These are phyloP conservation scores for Ceratorhiza oryzae-sativae DNA, from an alignment of 1,284 basidiomycete species.

Conservation along the genomic window DNA sequence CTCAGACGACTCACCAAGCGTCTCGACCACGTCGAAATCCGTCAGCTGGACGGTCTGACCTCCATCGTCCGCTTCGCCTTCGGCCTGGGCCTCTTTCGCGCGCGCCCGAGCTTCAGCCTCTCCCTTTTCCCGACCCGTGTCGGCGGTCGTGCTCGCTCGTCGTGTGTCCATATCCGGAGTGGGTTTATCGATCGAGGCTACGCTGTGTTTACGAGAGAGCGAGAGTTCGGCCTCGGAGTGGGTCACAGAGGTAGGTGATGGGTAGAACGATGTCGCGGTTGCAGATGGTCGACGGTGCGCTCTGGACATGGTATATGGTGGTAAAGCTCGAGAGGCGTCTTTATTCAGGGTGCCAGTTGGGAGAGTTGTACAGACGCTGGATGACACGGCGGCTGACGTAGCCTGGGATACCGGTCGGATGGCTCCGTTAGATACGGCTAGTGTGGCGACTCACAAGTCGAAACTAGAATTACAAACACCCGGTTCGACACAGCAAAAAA, in stretches of 20 bases:
- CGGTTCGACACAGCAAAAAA: background rate
- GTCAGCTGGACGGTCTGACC: conserved; percentile 60
- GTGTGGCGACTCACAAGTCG: background rate
- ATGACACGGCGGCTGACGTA: no score
- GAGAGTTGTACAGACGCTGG: no score
- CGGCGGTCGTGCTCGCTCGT: conserved; percentile 19
- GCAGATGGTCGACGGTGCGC: background rate
- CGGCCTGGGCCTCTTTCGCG: conserved; percentile 11
- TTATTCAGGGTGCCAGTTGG: no score
- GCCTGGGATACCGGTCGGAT: background rate
- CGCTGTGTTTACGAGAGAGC: conserved; percentile 6
- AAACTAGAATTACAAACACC: background rate
- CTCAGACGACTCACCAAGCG: conserved; percentile 64
- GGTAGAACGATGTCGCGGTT: conserved; percentile 19
- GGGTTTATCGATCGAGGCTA: background rate
- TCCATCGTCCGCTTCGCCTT: conserved; percentile 20
- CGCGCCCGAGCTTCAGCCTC: conserved; percentile 13
- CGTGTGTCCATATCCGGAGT: background rate
- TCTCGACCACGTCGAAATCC: conserved; percentile 81
- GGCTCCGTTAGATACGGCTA: background rate
- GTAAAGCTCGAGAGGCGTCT: no score
- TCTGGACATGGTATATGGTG: background rate
- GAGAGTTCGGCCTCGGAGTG: conserved; percentile 14
- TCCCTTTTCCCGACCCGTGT: conserved; percentile 5
- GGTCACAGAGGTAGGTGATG: conserved; percentile 1